Evolutionary conservation across 1,139 yeast genomes (phyloP), one percentile per base, ranked within the genome.

Genomic region (Meyerozyma sp.): DNA sequence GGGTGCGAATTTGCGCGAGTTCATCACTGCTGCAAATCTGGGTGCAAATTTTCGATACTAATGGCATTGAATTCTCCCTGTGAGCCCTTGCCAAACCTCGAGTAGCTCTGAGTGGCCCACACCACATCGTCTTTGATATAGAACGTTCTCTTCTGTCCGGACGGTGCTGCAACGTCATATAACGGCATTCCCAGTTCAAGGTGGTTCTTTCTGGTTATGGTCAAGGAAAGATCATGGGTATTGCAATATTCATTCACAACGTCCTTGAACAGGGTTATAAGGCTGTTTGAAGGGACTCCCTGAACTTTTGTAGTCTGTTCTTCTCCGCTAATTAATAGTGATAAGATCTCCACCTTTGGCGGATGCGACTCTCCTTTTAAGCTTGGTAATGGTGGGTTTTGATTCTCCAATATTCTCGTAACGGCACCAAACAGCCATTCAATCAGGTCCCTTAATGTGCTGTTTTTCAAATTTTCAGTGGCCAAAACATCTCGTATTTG

Each of bases 221-320:
- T 25, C 39, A 69, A 54, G 4, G 58, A 43, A 9, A 69, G 61
- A 16, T 58, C 56, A 26, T 62, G 49, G 7, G 53, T 47, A 11
- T 56, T 40, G 50, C 78, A 72, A 45, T 51, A 58, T 1, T 61
- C 52, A 32, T 49, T 51, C 3, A 73, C 66, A 13, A 72, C 73
- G 46, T 73, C 75, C 41, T 61, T 68, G 46, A 68, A 73, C 1
- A 70, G 53, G 3, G 69, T 63, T 44, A 58, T 46, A 5, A 70
- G 55, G 29, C 58, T 59, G 37, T 59, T 53, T 0, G 66, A 50
- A 0, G 73, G 70, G 3, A 67, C 56, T 1, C 73, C 73, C 23
- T 63, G 52, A 10, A 56, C 57, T 40, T 49, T 47, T 2, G 38
- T 28, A 3, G 41, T 34, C 21, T 3, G 36, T 13, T 35, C 29